These are phyloP conservation scores for Clarkia xantiana DNA, from an alignment of 345 rosid genomes.

Conservation along the genomic window DNA sequence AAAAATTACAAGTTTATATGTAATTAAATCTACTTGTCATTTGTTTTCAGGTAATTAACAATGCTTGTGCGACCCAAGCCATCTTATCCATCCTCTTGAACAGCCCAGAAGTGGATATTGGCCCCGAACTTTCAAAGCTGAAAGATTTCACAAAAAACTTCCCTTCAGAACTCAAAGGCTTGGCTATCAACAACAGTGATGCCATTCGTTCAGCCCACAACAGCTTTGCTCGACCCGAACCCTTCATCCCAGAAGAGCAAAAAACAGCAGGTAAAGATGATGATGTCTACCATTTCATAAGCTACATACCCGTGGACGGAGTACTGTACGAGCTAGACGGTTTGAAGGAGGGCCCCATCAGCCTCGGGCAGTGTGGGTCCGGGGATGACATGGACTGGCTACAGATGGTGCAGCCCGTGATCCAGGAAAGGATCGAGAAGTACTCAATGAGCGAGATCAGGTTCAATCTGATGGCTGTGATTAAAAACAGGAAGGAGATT, in stretches of 20 bases:
- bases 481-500: constrained; percentile 77
- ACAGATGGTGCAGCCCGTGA: constrained; percentile 83
- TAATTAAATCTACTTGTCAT: neutral
- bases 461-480: constrained; percentile 89
- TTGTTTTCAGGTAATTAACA: constrained; percentile 58
- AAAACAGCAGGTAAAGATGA: constrained; percentile 85
- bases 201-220: constrained; percentile 86
- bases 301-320: constrained; percentile 91
- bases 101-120: constrained; percentile 76
- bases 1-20: too few species aligned
- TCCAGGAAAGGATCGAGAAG: constrained; percentile 84
- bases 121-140: constrained; percentile 64
- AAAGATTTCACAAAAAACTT: constrained; percentile 85
- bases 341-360: constrained; percentile 85
- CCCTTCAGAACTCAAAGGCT: constrained; percentile 87
- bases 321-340: constrained; percentile 94
- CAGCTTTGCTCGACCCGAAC: constrained; percentile 97
- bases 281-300: constrained; percentile 93
- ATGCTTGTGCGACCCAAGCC: constrained; percentile 99
- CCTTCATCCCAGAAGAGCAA: constrained; percentile 84
- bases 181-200: constrained; percentile 93
- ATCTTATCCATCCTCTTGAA: constrained; percentile 84
- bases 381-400: constrained; percentile 74
- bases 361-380: constrained; percentile 67
- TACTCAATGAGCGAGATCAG: constrained; percentile 89